phyloP scores from a whole-genome alignment of 768 basidiomycete genomes.

The Coprinellus micaceus region DNA sequence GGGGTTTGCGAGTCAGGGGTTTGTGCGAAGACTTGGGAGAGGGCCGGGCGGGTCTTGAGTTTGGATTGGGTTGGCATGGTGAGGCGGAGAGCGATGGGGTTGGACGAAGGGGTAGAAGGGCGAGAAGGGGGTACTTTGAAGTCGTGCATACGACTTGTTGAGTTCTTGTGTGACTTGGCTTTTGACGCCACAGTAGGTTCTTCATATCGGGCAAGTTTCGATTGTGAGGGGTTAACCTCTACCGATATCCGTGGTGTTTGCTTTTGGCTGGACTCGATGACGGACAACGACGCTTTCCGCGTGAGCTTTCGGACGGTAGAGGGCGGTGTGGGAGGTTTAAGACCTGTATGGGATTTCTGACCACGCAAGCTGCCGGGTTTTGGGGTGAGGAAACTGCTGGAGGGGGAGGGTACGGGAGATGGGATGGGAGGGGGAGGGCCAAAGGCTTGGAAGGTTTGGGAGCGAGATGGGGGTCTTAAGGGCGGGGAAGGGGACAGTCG shows the following conservation, averaged over 20 bases:
- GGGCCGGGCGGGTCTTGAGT: constrained; percentile 67
- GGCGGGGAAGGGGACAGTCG: constrained; percentile 70
- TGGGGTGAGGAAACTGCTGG: constrained; percentile 49
- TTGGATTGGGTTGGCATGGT: constrained; percentile 86
- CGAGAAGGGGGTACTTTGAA: constrained; percentile 72
- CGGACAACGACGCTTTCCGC: constrained; percentile 76
- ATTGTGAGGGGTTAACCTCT: constrained; percentile 25
- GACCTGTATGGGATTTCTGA: constrained; percentile 80
- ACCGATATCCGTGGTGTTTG: constrained; percentile 56
- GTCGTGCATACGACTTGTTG: constrained; percentile 63
- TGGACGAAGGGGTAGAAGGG: constrained; percentile 76
- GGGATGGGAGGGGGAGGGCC: constrained; percentile 39
- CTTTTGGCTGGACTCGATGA: constrained; percentile 57
- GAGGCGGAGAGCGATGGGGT: constrained; percentile 70
- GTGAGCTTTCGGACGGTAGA: constrained; percentile 56
- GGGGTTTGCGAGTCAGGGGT: constrained; percentile 31
- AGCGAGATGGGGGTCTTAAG: constrained; percentile 49
- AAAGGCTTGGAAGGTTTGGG: constrained; percentile 60
- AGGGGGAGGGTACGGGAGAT: constrained; percentile 45
- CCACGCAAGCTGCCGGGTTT: constrained; percentile 76
- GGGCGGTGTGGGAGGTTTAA: constrained; percentile 75
- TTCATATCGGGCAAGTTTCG: constrained; percentile 59
- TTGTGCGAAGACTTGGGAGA: constrained; percentile 72
- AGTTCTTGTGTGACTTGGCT: constrained; percentile 67
- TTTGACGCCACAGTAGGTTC: constrained; percentile 79